Conservation (phyloP, 2,329 filamentous ascomycete genomes). For the Sporothrix inflata region DNA sequence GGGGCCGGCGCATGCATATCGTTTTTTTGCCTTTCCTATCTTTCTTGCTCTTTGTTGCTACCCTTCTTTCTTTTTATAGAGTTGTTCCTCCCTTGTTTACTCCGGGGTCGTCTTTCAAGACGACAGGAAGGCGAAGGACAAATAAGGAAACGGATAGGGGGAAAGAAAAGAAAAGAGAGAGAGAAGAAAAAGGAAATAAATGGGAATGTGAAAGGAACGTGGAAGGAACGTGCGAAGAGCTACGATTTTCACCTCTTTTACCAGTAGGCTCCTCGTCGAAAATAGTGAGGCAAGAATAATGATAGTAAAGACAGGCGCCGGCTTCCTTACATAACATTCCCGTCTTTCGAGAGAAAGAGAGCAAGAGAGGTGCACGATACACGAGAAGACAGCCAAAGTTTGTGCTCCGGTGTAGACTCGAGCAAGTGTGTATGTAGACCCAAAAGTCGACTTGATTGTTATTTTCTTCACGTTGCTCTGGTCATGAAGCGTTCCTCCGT, state of each 20-base stretch:
- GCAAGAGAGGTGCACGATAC: too few relatives aligned
- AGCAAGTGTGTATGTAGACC: not conserved
- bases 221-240: too few relatives aligned
- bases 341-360: too few relatives aligned
- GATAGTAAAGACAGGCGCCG: too few relatives aligned
- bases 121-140: not conserved
- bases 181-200: not conserved
- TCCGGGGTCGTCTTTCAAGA: not conserved
- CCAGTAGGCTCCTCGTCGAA: too few relatives aligned
- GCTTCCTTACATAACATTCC: too few relatives aligned
- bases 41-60: not conserved
- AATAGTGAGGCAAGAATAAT: too few relatives aligned
- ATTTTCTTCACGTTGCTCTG: not conserved
- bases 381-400: too few relatives aligned
- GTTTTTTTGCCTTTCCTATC: not conserved
- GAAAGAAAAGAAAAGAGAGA: not conserved
- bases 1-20: not conserved
- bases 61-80: conserved; percentile 6
- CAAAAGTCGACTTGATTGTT: not conserved
- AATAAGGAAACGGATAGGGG: too few relatives aligned
- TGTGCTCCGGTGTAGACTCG: too few relatives aligned
- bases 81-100: not conserved
- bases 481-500: not conserved
- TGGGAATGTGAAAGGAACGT: too few relatives aligned
- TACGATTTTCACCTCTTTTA: too few relatives aligned